A percentile compares a stretch with the other conserved stretches of the same genome.
Conservation (phyloP, 495 filamentous ascomycete species). For the Aspergillus cavernicola region DNA sequence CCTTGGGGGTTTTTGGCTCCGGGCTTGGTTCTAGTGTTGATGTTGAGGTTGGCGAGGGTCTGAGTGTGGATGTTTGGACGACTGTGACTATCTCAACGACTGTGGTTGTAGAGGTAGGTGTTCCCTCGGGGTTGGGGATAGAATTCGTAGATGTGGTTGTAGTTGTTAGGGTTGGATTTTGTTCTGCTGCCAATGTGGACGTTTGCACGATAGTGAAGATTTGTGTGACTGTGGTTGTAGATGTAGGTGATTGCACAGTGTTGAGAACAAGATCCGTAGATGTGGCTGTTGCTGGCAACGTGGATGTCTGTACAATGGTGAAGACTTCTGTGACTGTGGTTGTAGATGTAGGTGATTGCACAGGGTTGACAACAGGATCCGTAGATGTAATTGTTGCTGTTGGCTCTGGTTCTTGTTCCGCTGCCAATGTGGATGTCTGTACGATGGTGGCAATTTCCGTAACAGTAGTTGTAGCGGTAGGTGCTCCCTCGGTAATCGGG, state of each 20-base stretch:
- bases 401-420: not conserved
- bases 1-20: not conserved
- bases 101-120: not conserved
- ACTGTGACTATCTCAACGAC: not conserved
- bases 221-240: not conserved
- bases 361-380: not conserved
- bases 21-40: not conserved
- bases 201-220: not conserved
- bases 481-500: not conserved
- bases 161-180: not conserved
- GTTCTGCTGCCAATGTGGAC: not conserved
- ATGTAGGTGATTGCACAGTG: not conserved
- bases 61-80: not conserved
- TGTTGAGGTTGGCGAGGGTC: not conserved
- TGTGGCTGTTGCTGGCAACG: not conserved
- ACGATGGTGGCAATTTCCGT: not conserved
- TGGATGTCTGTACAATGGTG: not conserved
- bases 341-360: not conserved
- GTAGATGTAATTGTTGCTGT: not conserved
- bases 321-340: not conserved
- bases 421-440: not conserved
- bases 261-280: too few relatives aligned
- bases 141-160: too few relatives aligned
- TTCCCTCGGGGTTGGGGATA: not conserved
- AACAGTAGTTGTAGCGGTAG: constrained; percentile 1